These are phyloP conservation scores for Letharia columbiana DNA, from an alignment of 495 filamentous ascomycete genomes.

Conservation along the genomic window DNA sequence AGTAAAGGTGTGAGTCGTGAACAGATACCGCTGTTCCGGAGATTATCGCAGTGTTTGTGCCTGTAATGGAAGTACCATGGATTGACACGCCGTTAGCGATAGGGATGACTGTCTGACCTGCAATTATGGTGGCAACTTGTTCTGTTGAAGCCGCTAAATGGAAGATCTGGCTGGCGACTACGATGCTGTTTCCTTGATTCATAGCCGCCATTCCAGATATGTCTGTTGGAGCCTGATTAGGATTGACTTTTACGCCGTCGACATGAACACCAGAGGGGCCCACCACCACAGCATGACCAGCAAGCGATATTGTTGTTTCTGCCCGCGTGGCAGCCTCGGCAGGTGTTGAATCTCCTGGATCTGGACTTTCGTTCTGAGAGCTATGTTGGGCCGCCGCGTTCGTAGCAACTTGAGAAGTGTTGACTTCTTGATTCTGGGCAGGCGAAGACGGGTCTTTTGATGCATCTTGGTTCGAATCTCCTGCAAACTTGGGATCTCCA, in stretches of 20 bases:
- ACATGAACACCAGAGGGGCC: not conserved
- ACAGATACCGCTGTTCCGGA: not conserved
- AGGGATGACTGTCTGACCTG: not conserved
- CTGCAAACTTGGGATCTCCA: not conserved
- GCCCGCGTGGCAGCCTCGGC: not conserved
- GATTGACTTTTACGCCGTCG: not conserved
- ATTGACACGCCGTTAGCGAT: not conserved
- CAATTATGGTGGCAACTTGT: not conserved
- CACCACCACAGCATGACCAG: not conserved
- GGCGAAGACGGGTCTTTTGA: not conserved
- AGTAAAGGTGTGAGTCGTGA: not conserved
- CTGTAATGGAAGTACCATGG: not conserved
- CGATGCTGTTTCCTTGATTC: conserved; percentile 1
- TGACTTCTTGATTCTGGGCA: not conserved
- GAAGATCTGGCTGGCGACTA: conserved; percentile 1
- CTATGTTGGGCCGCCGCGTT: not conserved
- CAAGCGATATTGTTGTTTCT: not conserved
- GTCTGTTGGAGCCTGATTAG: not conserved
- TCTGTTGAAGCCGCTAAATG: not conserved
- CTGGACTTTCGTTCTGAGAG: not conserved
- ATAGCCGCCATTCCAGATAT: not conserved
- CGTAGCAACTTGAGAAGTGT: not conserved
- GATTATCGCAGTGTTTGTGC: not conserved
- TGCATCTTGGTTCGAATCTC: not conserved
- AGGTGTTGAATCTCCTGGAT: not conserved